A percentile compares a stretch with the other conserved stretches of the same genome.
These are phyloP conservation scores for Stenocarpella maydis DNA, from an alignment of 2,329 filamentous ascomycete genomes.

Conservation along the genomic window DNA sequence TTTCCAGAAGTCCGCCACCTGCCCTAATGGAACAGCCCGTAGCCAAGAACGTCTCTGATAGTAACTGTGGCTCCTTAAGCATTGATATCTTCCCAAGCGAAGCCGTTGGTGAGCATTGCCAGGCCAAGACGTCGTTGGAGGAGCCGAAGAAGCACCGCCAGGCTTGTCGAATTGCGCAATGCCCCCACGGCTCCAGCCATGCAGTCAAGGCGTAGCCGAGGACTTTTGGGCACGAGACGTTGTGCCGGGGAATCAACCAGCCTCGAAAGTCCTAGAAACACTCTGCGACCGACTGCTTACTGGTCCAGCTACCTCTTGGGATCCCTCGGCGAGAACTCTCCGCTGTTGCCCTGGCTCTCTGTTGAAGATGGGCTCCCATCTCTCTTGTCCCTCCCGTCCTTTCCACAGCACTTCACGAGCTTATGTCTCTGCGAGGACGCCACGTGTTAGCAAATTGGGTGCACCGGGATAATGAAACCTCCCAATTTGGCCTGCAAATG, in stretches of 20 bases:
- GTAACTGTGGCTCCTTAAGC: background rate
- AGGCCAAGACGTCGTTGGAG: background rate
- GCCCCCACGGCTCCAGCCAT: background rate
- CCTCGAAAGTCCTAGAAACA: background rate
- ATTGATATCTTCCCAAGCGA: background rate
- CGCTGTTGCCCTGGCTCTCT: slow-evolving; percentile 34
- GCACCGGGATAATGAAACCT: no score
- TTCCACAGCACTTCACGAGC: slow-evolving; percentile 70
- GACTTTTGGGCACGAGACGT: background rate
- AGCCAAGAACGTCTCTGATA: slow-evolving; percentile 3
- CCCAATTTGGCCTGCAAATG: background rate
- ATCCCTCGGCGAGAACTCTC: slow-evolving; percentile 36
- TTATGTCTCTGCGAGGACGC: slow-evolving; percentile 62
- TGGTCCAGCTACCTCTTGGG: slow-evolving; percentile 18
- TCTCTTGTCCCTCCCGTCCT: slow-evolving; percentile 40
- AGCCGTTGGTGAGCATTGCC: background rate
- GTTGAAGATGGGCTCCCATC: slow-evolving; percentile 33
- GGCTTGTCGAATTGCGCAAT: background rate
- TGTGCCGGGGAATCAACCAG: background rate
- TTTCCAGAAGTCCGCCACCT: slow-evolving; percentile 22
- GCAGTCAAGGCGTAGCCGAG: background rate
- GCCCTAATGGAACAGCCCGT: background rate
- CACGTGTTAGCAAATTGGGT: slow-evolving; percentile 29
- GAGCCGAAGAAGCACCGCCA: background rate
- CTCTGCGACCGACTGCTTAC: background rate